Evolutionary conservation across 805 yeast species (phyloP), one percentile per base, ranked within the genome.

Genomic region (Pichia scutulata): DNA sequence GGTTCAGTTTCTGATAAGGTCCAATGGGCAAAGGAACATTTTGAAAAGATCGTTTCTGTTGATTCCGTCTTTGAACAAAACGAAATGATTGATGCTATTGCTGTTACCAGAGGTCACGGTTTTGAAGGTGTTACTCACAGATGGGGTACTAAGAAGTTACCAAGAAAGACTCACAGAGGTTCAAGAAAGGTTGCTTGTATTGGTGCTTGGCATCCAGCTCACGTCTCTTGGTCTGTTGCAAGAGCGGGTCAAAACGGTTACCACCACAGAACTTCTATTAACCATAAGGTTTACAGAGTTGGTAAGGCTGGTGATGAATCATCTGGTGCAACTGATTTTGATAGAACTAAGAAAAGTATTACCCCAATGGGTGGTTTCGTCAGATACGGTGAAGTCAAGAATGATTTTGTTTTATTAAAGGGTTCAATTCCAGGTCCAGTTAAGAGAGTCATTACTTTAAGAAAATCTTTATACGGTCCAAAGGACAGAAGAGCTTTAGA

Each of bases 121-220:
- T 90, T 87, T 89, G 99, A 93, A 81, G 99, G 99, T 90, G 97
- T 92, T 71, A 93, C 99, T 82, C 97, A 90, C 89, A 89, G 99
- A 88, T 93, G 98, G 98, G 99, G 99, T 75, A 93, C 99, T 86
- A 95, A 90, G 90, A 90, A 86, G 84, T 82, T 93, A 68, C 99
- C 99, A 80, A 89, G 99, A 83, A 93, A 93, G 95, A 93, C 99
- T 76, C 99, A 93, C 80, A 90, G 98, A 87, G 99, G 99, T 92
- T 82, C 92, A 75, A 89, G 99, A 86, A 93, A 93, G 89, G 99
- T 93, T 79, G 99, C 99, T 73, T 93, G 99, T 89, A 93, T 93
- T 72, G 99, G 99, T 85, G 97, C 99, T 74, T 93, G 99, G 99
- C 99, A 93, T 82, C 99, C 99, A 77, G 85, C 96, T 81, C 96